A percentile compares a stretch with the other conserved stretches of the same genome.
Conservation (phyloP, 257 asterid genomes). For the Primulina eburnea region DNA sequence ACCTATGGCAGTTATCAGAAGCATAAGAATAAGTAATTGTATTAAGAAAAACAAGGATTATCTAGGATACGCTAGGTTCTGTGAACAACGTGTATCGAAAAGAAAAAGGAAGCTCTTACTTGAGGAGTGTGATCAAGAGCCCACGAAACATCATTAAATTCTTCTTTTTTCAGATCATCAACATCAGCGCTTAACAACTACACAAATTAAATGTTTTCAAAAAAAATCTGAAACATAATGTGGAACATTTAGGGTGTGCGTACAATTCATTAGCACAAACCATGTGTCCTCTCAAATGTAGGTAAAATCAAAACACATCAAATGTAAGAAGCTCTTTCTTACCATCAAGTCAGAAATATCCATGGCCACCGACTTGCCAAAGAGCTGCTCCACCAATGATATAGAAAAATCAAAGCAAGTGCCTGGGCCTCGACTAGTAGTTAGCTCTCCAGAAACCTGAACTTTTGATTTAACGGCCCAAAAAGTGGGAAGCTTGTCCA, state of each 20-base stretch:
- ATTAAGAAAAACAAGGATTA: not conserved
- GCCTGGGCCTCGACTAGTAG: slow-evolving; percentile 97
- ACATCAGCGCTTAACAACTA: slow-evolving; percentile 51
- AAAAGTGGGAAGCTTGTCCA: slow-evolving; percentile 70
- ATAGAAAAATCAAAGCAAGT: slow-evolving; percentile 72
- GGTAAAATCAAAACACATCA: not conserved
- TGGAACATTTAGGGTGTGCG: not conserved
- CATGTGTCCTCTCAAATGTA: not conserved
- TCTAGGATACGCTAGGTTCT: slow-evolving; percentile 2
- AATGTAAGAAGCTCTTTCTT: not conserved
- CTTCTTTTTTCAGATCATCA: slow-evolving; percentile 54
- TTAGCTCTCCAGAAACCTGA: slow-evolving; percentile 81
- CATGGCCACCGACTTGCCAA: slow-evolving; percentile 67
- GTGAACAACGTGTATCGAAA: not conserved
- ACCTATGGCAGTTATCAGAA: slow-evolving; percentile 45
- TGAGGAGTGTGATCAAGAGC: slow-evolving; percentile 65
- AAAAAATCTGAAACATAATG: too few species aligned
- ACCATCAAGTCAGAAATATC: slow-evolving; percentile 61
- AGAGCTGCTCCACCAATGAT: slow-evolving; percentile 79
- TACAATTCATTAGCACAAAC: not conserved
- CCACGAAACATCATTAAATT: slow-evolving; percentile 80
- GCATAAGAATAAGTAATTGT: not conserved
- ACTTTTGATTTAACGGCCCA: slow-evolving; percentile 79
- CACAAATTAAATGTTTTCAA: slow-evolving; percentile 14
- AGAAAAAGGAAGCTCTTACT: slow-evolving; percentile 31